Evolutionary conservation across 2,329 filamentous ascomycete species (phyloP).

Genomic region (Colletotrichum spaethianum): DNA sequence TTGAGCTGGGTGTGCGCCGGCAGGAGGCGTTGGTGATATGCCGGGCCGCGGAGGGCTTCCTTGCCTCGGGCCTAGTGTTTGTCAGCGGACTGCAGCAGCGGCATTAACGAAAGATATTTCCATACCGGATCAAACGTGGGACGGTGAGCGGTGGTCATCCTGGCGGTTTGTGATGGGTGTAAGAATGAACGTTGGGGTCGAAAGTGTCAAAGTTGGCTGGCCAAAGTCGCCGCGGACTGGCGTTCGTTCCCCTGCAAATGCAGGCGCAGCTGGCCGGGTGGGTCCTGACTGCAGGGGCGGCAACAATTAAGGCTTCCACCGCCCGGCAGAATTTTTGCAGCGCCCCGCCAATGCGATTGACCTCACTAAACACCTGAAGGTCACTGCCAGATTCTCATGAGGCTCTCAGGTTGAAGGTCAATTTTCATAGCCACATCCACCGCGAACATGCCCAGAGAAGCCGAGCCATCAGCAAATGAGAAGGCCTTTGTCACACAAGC

Average conservation of each 20-base stretch:
- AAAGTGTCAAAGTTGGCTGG: conserved; percentile 11
- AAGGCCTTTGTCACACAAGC: conserved; percentile 88
- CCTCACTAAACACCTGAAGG: conserved; percentile 40
- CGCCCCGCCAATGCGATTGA: conserved; percentile 43
- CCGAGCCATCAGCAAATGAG: conserved; percentile 90
- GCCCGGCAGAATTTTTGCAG: conserved; percentile 64
- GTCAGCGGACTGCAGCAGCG: conserved; percentile 45
- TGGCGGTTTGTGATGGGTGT: conserved; percentile 18
- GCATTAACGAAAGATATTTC: conserved; percentile 5
- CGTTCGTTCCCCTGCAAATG: conserved; percentile 15
- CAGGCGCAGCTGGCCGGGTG: conserved; percentile 20
- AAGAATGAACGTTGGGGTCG: neutral
- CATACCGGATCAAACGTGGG: conserved; percentile 95
- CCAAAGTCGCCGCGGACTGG: conserved; percentile 6
- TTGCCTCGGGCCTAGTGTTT: conserved; percentile 83
- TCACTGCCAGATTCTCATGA: conserved; percentile 22
- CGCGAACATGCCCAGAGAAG: conserved; percentile 87
- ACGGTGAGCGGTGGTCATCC: conserved; percentile 80
- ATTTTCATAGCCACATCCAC: conserved; percentile 42
- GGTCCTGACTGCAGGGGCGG: conserved; percentile 26
- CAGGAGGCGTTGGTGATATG: conserved; percentile 95
- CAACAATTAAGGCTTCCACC: conserved; percentile 52
- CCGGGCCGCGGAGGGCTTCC: conserved; percentile 92
- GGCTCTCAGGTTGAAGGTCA: conserved; percentile 16
- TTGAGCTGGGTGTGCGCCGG: conserved; percentile 96